Evolutionary conservation across 176 grass and related monocot genomes (phyloP), one percentile per base, ranked within the genome.

Genomic region (Elymus sibiricus): DNA sequence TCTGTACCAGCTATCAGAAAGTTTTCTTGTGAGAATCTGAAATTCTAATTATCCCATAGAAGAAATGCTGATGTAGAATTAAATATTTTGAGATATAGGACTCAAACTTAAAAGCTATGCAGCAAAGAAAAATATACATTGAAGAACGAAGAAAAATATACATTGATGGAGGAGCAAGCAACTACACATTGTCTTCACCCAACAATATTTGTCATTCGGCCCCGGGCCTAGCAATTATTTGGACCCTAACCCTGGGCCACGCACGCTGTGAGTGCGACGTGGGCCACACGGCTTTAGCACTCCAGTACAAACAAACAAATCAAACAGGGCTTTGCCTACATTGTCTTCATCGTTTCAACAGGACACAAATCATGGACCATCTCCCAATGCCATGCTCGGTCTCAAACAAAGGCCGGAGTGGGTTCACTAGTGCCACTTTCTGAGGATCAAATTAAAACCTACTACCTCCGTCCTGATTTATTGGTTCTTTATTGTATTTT

Each of bases 291-390:
- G 42, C n/a, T 24, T 75, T 67, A 64, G 31, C 74, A 58, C 43
- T 53, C 55, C 59, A 35, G 47, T 43, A 70, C 7, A 79, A 84
- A 79, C 10, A 74, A 90, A 79, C 80, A 83, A 79, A 91, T 87
- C 81, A 62, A 67, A 42, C 66, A 60, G 67, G 49, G 47, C 66
- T 70, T 70, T 60, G 85, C 68, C 74, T 82, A 76, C 77, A 65
- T 70, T 62, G 70, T 70, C 88, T 60, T 68, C 69, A 80, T 59
- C 32, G 42, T 53, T 40, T 38, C 60, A 61, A 56, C 74, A 74
- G 40, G 24, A 34, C 39, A 12, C 31, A 73, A 38, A 74, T 38
- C 39, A 71, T 87, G 73, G 40, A 85, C 70, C 74, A 78, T 78
- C 43, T 38, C 64, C 86, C 3, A 46, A 14, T 46, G 11, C 11